Percentiles rank a stretch among this genome's conserved stretches.
These are phyloP conservation scores for Globisporangium polare DNA, from an alignment of 352 stramenopile species.

Conservation along the genomic window DNA sequence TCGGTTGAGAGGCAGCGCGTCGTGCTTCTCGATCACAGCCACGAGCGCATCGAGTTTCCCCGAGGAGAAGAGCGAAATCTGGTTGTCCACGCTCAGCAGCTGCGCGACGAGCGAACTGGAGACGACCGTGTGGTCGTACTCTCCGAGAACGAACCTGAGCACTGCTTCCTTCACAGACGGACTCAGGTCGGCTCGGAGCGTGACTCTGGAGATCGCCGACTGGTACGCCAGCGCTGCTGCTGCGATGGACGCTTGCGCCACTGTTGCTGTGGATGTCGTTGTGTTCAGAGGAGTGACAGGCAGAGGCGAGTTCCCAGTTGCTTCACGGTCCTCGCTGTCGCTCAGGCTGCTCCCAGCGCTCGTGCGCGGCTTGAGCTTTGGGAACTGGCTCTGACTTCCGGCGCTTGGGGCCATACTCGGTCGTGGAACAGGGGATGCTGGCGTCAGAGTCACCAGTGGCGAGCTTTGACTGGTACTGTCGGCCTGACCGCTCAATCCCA, in stretches of 20 bases:
- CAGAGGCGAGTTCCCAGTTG: neutral
- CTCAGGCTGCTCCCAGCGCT: neutral
- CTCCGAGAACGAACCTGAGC: neutral
- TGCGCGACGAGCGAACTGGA: neutral
- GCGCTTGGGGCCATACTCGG: too few species aligned
- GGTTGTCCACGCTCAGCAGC: neutral
- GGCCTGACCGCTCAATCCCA: neutral
- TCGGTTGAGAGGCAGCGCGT: neutral
- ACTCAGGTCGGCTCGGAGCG: neutral
- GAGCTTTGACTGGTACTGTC: neutral
- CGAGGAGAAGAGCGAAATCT: neutral
- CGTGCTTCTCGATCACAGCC: conserved; percentile 1
- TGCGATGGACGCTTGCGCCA: neutral
- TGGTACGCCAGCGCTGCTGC: neutral
- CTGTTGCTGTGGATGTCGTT: neutral
- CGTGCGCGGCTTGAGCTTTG: neutral
- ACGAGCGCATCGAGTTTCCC: neutral
- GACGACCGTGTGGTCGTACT: neutral
- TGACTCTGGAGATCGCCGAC: conserved; percentile 1
- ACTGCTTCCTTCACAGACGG: neutral
- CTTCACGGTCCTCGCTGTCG: neutral
- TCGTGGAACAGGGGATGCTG: neutral
- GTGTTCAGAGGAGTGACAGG: neutral
- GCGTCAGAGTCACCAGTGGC: neutral
- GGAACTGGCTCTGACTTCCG: conserved; percentile 2